These are phyloP conservation scores for Epichloe glyceriae DNA, from an alignment of 2,329 filamentous ascomycete species.

Conservation along the genomic window DNA sequence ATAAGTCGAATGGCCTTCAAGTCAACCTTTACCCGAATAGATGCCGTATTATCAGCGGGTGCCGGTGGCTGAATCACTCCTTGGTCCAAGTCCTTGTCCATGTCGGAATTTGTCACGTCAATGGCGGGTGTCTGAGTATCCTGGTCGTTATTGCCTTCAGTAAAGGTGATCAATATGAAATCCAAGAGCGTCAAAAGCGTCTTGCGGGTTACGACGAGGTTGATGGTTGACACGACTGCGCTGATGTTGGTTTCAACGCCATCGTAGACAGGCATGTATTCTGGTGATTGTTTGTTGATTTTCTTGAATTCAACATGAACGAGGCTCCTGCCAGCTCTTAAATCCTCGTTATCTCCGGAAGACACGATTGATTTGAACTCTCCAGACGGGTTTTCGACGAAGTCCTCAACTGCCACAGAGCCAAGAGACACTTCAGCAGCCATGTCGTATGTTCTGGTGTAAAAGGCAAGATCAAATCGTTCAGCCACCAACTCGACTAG, in stretches of 20 bases:
- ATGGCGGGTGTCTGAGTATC: slow-evolving; percentile 17
- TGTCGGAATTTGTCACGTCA: slow-evolving; percentile 19
- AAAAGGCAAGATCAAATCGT: slow-evolving; percentile 76
- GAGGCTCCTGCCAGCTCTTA: slow-evolving; percentile 64
- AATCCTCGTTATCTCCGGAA: slow-evolving; percentile 60
- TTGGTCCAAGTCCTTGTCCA: slow-evolving; percentile 22
- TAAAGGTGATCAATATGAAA: slow-evolving; percentile 88
- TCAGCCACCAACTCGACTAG: slow-evolving; percentile 87
- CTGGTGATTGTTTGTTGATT: slow-evolving; percentile 81
- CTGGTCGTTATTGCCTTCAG: slow-evolving; percentile 40
- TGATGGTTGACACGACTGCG: slow-evolving; percentile 86
- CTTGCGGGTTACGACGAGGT: slow-evolving; percentile 83
- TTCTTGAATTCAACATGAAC: slow-evolving; percentile 82
- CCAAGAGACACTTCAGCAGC: slow-evolving; percentile 80
- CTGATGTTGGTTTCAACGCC: slow-evolving; percentile 90
- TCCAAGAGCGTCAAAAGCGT: slow-evolving; percentile 87
- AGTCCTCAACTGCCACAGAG: slow-evolving; percentile 81
- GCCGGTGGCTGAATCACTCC: slow-evolving; percentile 19
- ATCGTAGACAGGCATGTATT: slow-evolving; percentile 85
- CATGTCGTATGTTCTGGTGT: slow-evolving; percentile 83
- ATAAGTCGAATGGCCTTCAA: slow-evolving; percentile 89
- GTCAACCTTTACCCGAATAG: slow-evolving; percentile 86
- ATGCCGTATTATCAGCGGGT: slow-evolving; percentile 39
- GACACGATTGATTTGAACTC: slow-evolving; percentile 98
- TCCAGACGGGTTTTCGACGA: slow-evolving; percentile 74